Base-by-base conservation (phyloP, 257 asterid species). In the Oldenlandia corymbosa region DNA sequence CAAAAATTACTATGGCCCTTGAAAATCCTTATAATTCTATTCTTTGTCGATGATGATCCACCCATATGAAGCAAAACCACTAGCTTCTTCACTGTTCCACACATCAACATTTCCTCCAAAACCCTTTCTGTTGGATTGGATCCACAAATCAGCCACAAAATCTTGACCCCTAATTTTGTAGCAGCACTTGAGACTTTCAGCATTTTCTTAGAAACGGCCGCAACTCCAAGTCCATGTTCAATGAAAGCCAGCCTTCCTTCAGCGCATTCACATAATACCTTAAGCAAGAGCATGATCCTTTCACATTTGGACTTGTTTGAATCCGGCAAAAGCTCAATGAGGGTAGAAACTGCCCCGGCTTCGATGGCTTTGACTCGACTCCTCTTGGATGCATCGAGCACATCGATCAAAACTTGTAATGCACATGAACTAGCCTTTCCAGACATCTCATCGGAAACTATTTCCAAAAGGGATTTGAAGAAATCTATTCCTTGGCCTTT, bases 271-370 rank as follows among this genome's bases (percentile, higher is more conserved):
- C 96, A 89, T 21, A 92, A 61, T 10, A 85, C 37, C 73, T 80
- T 89, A 1, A 92, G 65, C 75, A 87, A 24, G 20, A 68, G 64
- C 88, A 92, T 41, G 21, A 89, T 85, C 39, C 65, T 80, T 73
- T 92, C 98, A 8, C 89, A 71, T 57, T 65, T 83, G 2, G 91
- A 72, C 16, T 80, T 45, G 75, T 60, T 78, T 1, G 97, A 80
- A 13, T 92, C 95, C 0, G 95, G 95, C 0, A 92, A 58, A 18
- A 92, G 81, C 81, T 92, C 98, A 1, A 92, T 80, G 30, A 88
- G 47, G 5, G 89, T 83, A 47, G 81, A 78, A 0, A 92, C 48
- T 0, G 81, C 97, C 0, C 98, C 98, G 3, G 95, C 92, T 53
- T 92, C 95, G 0, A 87, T 81, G 2, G 95, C 88, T 39, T 85